phyloP scores from a whole-genome alignment of 257 asterid genomes.

The Solanum paucissectum region DNA sequence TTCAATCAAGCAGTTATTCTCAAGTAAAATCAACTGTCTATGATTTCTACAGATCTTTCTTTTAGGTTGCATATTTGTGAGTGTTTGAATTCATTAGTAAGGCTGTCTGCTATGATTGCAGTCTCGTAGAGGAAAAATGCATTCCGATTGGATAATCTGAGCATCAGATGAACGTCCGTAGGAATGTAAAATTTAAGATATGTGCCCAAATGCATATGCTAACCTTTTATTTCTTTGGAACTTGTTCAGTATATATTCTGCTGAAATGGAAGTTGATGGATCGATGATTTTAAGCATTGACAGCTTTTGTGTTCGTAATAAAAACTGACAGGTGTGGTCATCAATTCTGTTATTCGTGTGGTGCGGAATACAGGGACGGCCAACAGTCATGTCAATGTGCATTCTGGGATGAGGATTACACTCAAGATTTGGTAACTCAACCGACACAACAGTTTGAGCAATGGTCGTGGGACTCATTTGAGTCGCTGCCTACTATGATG shows the following conservation, averaged over 20 bases:
- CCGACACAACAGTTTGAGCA: constrained; percentile 62
- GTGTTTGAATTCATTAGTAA: background rate
- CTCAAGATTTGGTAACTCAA: constrained; percentile 23
- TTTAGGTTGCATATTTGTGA: background rate
- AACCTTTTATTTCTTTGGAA: background rate
- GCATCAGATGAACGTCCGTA: background rate
- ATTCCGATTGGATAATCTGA: background rate
- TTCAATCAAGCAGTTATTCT: background rate
- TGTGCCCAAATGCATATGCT: background rate
- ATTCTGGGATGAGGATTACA: constrained; percentile 52
- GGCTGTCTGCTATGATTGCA: background rate
- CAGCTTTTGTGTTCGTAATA: background rate
- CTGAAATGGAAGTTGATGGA: background rate
- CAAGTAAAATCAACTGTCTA: background rate
- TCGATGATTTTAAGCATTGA: background rate
- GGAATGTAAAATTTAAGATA: background rate
- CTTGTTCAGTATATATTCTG: background rate
- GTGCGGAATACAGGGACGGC: constrained; percentile 40
- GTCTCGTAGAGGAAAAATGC: background rate
- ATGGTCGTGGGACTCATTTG: constrained; percentile 92
- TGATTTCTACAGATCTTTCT: background rate
- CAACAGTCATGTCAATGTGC: constrained; percentile 63
- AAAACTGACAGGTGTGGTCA: constrained; percentile 61
- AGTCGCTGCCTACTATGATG: constrained; percentile 56
- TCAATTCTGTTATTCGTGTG: constrained; percentile 79